Evolutionary conservation across 306 rosid species (phyloP).

Genomic region (Dryas octopetala): DNA sequence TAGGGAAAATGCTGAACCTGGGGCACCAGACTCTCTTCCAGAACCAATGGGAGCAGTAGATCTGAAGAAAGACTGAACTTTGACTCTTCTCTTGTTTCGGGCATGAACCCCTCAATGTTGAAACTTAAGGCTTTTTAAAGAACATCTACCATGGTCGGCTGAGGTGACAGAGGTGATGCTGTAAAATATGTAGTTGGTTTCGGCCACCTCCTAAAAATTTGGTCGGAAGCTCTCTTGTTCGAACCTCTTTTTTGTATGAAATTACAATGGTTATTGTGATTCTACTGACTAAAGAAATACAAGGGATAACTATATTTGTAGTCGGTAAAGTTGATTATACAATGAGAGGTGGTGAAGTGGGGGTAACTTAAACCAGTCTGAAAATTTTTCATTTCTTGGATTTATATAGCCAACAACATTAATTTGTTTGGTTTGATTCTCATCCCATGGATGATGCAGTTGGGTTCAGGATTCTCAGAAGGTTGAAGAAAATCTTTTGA

Average conservation of each 20-base stretch:
- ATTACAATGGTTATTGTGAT: not conserved
- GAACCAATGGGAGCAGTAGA: constrained; percentile 36
- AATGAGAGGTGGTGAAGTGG: not conserved
- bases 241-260: not conserved
- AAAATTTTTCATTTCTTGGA: not conserved
- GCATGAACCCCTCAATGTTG: not conserved
- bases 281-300: not conserved
- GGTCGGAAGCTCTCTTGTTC: not conserved
- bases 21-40: constrained; percentile 28
- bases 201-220: not conserved
- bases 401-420: too few relatives aligned
- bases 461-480: too few relatives aligned
- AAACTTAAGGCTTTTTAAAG: not conserved
- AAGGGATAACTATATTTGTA: not conserved
- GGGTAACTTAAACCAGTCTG: not conserved
- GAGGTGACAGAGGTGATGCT: not conserved
- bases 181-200: not conserved
- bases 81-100: not conserved
- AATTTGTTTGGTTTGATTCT: too few relatives aligned
- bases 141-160: too few relatives aligned
- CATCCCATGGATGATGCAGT: too few relatives aligned
- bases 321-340: not conserved
- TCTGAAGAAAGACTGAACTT: constrained; percentile 57
- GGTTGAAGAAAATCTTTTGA: too few relatives aligned
- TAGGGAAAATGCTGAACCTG: constrained; percentile 41